A percentile compares a stretch with the other conserved stretches of the same genome.
Evolutionary conservation across 345 rosid species (phyloP).

Genomic region (Eucalyptus albens): DNA sequence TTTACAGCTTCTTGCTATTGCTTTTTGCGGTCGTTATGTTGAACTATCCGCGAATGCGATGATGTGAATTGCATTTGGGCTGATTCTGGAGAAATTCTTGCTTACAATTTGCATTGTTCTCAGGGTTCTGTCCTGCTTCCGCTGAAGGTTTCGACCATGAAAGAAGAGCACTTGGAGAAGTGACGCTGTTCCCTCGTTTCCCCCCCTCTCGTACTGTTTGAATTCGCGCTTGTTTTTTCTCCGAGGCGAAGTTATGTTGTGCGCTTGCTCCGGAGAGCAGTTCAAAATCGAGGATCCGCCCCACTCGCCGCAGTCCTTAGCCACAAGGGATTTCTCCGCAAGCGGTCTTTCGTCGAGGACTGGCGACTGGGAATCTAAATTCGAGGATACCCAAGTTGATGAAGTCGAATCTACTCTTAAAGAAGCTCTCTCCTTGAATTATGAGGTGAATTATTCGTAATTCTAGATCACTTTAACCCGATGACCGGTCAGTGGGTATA

Average conservation of each 20-base stretch:
- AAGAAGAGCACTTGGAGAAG: background rate
- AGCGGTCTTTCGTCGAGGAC: slow-evolving; percentile 73
- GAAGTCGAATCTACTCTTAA: slow-evolving; percentile 94
- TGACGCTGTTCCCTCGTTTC: background rate
- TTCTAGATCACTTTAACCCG: background rate
- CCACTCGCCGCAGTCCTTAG: slow-evolving; percentile 83
- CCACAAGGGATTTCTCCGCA: slow-evolving; percentile 90
- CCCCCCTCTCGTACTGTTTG: background rate
- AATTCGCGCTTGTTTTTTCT: background rate
- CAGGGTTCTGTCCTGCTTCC: background rate
- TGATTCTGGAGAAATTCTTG: background rate
- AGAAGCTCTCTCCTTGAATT: slow-evolving; percentile 94
- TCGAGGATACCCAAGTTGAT: slow-evolving; percentile 75
- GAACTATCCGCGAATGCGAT: background rate
- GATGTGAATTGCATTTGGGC: background rate
- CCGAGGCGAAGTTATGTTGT: slow-evolving; percentile 50
- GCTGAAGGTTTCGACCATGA: background rate
- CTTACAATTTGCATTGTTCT: background rate
- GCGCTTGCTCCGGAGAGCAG: slow-evolving; percentile 96
- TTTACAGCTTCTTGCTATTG: background rate
- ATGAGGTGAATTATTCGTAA: slow-evolving; percentile 44
- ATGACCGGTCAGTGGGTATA: background rate
- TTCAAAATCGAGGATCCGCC: slow-evolving; percentile 85
- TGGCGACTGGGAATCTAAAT: slow-evolving; percentile 74
- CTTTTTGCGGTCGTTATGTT: background rate